phyloP scores from a whole-genome alignment of 129 eudicot genomes.

The Flaveria ramosissima region DNA sequence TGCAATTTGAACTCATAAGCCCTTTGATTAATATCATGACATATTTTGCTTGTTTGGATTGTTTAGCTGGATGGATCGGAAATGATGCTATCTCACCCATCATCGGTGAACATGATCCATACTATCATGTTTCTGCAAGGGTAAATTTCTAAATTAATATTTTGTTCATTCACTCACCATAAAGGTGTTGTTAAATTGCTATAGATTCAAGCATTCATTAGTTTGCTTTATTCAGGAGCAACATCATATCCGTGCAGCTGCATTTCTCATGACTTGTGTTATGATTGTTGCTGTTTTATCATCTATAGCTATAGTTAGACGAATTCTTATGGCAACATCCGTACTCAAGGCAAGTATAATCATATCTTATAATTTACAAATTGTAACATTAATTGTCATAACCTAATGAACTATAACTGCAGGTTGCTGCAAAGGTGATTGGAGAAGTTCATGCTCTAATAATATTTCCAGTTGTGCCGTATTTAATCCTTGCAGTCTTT shows the following conservation, averaged over 20 bases:
- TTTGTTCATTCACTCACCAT: not conserved
- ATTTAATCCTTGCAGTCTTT: conserved; percentile 69
- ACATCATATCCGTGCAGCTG: conserved; percentile 74
- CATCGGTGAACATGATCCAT: conserved; percentile 90
- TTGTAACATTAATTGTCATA: not conserved
- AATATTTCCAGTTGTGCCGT: conserved; percentile 80
- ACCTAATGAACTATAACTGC: not conserved
- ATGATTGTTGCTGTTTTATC: conserved; percentile 76
- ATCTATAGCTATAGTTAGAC: conserved; percentile 80
- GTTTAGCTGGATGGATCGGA: conserved; percentile 98
- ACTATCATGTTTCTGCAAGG: conserved; percentile 80
- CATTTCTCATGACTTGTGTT: conserved; percentile 79
- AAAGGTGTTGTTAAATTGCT: not conserved
- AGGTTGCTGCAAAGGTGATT: conserved; percentile 99
- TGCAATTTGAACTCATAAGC: not conserved
- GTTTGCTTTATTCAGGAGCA: conserved; percentile 60
- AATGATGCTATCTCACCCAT: conserved; percentile 86
- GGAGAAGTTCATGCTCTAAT: conserved; percentile 97
- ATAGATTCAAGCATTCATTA: conserved; percentile 6
- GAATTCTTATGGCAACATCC: conserved; percentile 96
- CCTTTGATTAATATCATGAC: conserved; percentile 6
- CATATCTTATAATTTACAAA: not conserved
- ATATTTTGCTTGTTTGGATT: not conserved
- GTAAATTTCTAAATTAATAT: conserved; percentile 38
- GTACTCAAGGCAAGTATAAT: conserved; percentile 74